Evolutionary conservation across 2,329 filamentous ascomycete genomes (phyloP).

Genomic region (Cercospora sp.): DNA sequence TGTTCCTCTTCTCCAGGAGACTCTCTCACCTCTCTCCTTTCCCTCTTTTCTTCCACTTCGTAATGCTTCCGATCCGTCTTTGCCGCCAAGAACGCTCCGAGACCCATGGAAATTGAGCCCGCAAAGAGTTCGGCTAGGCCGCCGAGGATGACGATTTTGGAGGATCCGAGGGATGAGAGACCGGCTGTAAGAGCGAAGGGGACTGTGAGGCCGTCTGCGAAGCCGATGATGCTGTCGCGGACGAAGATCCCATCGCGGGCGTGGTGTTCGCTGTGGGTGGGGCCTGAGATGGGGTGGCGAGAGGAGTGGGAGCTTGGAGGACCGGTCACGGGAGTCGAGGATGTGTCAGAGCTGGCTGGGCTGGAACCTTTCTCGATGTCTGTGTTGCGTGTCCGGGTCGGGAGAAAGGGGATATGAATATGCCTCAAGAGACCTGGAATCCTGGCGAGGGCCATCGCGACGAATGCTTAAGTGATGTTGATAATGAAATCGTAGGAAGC

Average conservation of each 20-base stretch:
- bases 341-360: not conserved
- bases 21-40: constrained; percentile 47
- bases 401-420: not conserved
- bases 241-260: constrained; percentile 48
- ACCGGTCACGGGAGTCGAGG: not conserved
- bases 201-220: constrained; percentile 76
- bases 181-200: constrained; percentile 78
- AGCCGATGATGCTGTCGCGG: constrained; percentile 70
- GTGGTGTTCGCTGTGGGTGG: constrained; percentile 7
- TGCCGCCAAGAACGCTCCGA: constrained; percentile 71
- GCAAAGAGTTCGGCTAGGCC: constrained; percentile 74
- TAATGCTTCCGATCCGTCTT: constrained; percentile 56
- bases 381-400: not conserved
- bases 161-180: constrained; percentile 53
- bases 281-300: not conserved
- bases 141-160: constrained; percentile 52
- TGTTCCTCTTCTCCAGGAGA: constrained; percentile 47
- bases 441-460: not conserved
- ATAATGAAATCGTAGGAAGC: not conserved
- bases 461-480: not conserved
- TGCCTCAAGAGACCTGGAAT: not conserved
- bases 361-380: not conserved
- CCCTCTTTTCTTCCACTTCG: constrained; percentile 51
- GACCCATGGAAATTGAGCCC: constrained; percentile 74
- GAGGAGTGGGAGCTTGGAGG: not conserved